Base-by-base conservation (phyloP, 805 yeast species). In the Dipodascus geniculatus region DNA sequence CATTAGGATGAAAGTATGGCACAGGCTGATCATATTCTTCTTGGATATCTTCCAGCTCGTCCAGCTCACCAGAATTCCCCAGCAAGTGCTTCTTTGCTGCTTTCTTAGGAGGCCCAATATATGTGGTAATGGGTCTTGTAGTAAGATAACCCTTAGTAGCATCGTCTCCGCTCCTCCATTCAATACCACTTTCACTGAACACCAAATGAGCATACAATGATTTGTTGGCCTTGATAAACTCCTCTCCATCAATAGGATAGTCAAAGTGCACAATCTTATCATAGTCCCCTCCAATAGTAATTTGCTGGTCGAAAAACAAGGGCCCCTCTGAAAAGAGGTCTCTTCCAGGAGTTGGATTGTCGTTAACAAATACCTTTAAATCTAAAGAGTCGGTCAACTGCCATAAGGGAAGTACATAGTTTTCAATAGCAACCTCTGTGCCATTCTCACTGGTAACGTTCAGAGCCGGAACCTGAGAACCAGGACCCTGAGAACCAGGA, bases 1-100 rank as follows among this genome's bases (percentile, higher is more conserved):
- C 74, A 57, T 71, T 70, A 65, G 69, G 69, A 57, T 64, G 69
- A 0, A 70, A 56, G n/a, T 62, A 62, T 55, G 51, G 53, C 53
- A 11, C 50, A 38, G 47, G 35, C 17, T 19, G 35, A 20, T 48
- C 28, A 23, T 48, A 38, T 42, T 20, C 50, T 51, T 20, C 52
- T 17, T 9, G 55, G 22, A 59, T 61, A 6, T 58, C 58, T 11
- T 53, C 55, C 2, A 47, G 55, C 42, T 59, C 61, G 11, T 38
- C 44, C 19, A n/a, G 20, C 4, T 38, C 44, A 11, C 8, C 44
- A 38, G 17, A 6, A 17, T 38, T 69, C 23, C 66, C 63, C 9
- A 71, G 60, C 48, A 68, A 60, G 54, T 63, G 68, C 48, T 67
- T 58, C 49, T 63, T 65, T 44, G 60, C 60, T 17, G 47, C 55